Percentiles rank a stretch among this genome's conserved stretches.
Evolutionary conservation across 305 asterid genomes (phyloP).

Genomic region (Fraxinus floribunda): DNA sequence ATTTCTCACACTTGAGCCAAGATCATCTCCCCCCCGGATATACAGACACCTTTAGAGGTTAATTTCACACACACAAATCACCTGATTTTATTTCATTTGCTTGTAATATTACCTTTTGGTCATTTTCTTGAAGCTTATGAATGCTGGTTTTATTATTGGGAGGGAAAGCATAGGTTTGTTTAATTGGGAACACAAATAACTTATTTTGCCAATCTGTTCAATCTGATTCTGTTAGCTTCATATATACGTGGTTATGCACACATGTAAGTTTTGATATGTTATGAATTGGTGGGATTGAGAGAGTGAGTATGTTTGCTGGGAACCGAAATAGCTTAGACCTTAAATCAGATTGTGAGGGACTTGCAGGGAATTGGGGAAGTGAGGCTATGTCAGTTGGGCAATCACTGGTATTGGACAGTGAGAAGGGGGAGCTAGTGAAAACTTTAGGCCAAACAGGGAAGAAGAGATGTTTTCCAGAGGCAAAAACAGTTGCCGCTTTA

Average conservation of each 20-base stretch:
- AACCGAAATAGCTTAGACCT: constrained; percentile 26
- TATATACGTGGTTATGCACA: not conserved
- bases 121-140: constrained; percentile 1
- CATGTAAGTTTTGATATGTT: not conserved
- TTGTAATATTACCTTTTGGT: not conserved
- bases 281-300: not conserved
- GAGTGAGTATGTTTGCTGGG: constrained; percentile 29
- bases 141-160: constrained; percentile 20
- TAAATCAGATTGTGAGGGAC: constrained; percentile 17
- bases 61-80: not conserved
- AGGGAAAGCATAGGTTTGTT: constrained; percentile 20
- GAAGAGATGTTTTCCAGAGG: constrained; percentile 39
- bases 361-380: constrained; percentile 32
- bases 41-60: too few species aligned
- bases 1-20: too few species aligned
- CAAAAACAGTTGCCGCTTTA: constrained; percentile 56
- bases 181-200: constrained; percentile 12
- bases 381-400: constrained; percentile 34
- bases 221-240: not conserved
- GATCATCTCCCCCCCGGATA: too few species aligned
- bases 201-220: not conserved
- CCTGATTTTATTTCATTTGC: not conserved
- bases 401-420: constrained; percentile 51
- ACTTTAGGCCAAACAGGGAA: constrained; percentile 39
- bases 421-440: constrained; percentile 54